Evolutionary conservation across 768 basidiomycete species (phyloP).

Genomic region (Leccinum boreale): DNA sequence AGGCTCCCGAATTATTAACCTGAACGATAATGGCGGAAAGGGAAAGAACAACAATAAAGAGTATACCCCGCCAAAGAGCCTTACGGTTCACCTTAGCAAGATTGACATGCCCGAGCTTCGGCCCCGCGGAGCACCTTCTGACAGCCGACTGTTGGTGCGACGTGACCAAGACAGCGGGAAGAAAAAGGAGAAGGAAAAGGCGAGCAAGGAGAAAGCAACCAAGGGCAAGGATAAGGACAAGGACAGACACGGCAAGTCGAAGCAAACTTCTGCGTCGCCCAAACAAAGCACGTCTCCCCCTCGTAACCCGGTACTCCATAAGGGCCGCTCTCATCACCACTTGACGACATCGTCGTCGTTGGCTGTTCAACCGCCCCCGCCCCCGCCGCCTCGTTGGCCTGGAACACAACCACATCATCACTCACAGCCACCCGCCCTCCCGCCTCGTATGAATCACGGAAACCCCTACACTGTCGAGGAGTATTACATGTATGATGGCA

Average conservation of each 20-base stretch:
- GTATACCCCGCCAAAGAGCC: constrained; percentile 65
- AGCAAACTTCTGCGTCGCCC: not conserved
- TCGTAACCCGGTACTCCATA: constrained; percentile 7
- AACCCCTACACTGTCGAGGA: not conserved
- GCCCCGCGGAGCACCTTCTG: constrained; percentile 5
- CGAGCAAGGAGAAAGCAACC: constrained; percentile 31
- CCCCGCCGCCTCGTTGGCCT: not conserved
- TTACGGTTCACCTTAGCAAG: constrained; percentile 79
- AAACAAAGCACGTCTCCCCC: constrained; percentile 10
- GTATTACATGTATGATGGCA: not conserved
- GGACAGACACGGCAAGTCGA: constrained; percentile 3
- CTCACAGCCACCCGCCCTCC: constrained; percentile 1
- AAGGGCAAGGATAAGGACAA: constrained; percentile 35
- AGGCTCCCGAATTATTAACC: constrained; percentile 64
- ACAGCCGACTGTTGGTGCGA: not conserved
- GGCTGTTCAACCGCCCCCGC: constrained; percentile 30
- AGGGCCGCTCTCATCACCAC: constrained; percentile 19
- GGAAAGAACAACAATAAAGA: constrained; percentile 32
- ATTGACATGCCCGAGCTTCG: constrained; percentile 81
- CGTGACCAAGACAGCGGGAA: constrained; percentile 4
- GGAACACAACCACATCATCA: not conserved
- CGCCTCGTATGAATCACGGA: constrained; percentile 18
- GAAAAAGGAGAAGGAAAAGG: constrained; percentile 11
- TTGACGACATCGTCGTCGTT: constrained; percentile 19
- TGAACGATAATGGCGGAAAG: constrained; percentile 47